phyloP scores from a whole-genome alignment of 306 rosid genomes.

The Chamaecrista fasciculata region DNA sequence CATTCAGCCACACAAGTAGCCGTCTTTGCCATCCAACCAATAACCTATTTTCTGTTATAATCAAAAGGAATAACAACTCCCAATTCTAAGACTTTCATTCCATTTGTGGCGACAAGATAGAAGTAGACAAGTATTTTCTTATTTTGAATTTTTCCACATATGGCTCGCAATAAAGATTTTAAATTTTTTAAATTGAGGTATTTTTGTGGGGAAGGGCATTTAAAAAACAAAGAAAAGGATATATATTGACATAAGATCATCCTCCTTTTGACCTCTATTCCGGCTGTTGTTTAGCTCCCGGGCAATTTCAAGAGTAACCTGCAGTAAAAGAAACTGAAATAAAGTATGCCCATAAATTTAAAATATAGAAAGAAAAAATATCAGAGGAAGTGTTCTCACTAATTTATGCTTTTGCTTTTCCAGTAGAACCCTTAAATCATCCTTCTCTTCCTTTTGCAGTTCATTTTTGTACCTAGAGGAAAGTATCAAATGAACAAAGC shows the following conservation, averaged over 20 bases:
- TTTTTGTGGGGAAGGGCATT: background rate
- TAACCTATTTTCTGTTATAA: background rate
- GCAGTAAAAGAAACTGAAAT: slow-evolving; percentile 19
- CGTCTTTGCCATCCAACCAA: background rate
- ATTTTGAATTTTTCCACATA: too few relatives aligned
- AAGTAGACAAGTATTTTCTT: slow-evolving; percentile 7
- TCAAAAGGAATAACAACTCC: background rate
- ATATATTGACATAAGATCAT: slow-evolving; percentile 57
- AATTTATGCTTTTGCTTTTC: slow-evolving; percentile 71
- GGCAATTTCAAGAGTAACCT: slow-evolving; percentile 90
- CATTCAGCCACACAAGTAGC: background rate
- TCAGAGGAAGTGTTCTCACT: slow-evolving; percentile 45
- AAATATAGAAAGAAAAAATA: slow-evolving; percentile 8
- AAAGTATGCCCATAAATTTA: slow-evolving; percentile 20
- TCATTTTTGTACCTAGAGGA: slow-evolving; percentile 85
- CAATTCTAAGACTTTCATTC: background rate
- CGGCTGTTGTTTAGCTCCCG: slow-evolving; percentile 76
- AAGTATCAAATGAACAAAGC: slow-evolving; percentile 15
- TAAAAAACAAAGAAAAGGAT: slow-evolving; percentile 48
- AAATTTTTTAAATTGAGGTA: background rate
- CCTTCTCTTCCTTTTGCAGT: slow-evolving; percentile 72
- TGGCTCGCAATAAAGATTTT: too few relatives aligned
- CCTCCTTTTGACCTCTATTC: slow-evolving; percentile 91
- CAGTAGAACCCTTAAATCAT: slow-evolving; percentile 60
- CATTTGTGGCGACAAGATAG: background rate